These are phyloP conservation scores for Microdochium paspali DNA, from an alignment of 2,329 filamentous ascomycete genomes.

Conservation along the genomic window DNA sequence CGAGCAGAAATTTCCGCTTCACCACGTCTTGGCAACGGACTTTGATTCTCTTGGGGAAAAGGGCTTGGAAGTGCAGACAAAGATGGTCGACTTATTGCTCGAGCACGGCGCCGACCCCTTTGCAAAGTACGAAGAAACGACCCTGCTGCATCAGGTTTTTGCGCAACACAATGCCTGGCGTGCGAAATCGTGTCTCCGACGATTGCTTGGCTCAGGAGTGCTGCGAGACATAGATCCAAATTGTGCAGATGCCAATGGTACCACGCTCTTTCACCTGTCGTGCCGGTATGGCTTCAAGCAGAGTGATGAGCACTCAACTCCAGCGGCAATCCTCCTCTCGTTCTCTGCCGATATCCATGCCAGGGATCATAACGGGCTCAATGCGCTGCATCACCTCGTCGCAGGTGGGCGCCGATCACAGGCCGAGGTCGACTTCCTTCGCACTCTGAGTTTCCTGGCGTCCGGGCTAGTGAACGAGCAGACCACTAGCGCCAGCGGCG, in stretches of 20 bases:
- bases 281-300: conserved; percentile 4
- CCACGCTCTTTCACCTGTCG: conserved; percentile 14
- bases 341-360: conserved; percentile 14
- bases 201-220: not conserved
- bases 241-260: conserved; percentile 12
- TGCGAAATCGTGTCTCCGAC: not conserved
- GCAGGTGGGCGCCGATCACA: not conserved
- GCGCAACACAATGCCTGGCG: conserved; percentile 6
- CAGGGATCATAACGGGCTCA: conserved; percentile 10
- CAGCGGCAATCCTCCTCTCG: conserved; percentile 10
- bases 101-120: conserved; percentile 14
- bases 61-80: too few relatives aligned
- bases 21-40: too few relatives aligned
- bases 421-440: conserved; percentile 5
- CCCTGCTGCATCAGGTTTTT: conserved; percentile 13
- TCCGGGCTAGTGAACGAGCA: conserved; percentile 7
- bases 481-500: conserved; percentile 6
- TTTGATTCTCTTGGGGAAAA: too few relatives aligned
- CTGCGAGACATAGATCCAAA: conserved; percentile 11
- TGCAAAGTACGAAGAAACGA: conserved; percentile 3
- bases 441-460: conserved; percentile 2
- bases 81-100: not conserved
- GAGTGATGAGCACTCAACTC: not conserved
- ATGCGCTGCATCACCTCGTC: conserved; percentile 10
- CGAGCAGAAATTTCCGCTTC: too few relatives aligned